Evolutionary conservation across 2,329 filamentous ascomycete species (phyloP), one percentile per base, ranked within the genome.

Genomic region (Podosphaera xanthii): DNA sequence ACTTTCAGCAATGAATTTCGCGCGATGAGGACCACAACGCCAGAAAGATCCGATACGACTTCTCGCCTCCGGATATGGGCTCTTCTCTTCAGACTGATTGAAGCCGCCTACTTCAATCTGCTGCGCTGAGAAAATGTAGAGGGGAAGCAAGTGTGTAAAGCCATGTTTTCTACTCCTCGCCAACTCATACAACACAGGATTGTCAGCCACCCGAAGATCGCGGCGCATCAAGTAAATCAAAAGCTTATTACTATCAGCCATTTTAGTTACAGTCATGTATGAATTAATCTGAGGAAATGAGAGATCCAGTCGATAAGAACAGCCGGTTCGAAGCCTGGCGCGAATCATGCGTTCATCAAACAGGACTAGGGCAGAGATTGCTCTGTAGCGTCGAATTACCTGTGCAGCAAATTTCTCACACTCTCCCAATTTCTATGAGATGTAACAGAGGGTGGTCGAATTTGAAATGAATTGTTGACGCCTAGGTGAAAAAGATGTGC

Each of bases 81-180:
- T 84, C 56, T 73, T 70, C 44, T 64, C 59, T 56, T 71, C 65
- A 9, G 74, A 71, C 53, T 71, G 70, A n/a, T 90, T 71, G 65
- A 91, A 86, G 1, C 87, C 87, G 0, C 83, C 85, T 0, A 86
- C 74, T 67, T 91, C 86, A 31, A 90, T 72, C 64, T 91, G 85
- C 58, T 85, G 75, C 2, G 84, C 77, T 0, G 80, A 75, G 58
- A 89, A 81, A 30, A 87, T 72, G 66, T 82, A 87, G 48, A 88
- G 70, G 6, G 86, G 86, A 0, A 91, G 73, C 1, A 90, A 68
- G 67, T 90, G 84, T 0, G 83, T 86, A 65, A 77, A 81, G 3
- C 73, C 74, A 67, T 80, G 76, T 14, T 58, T 36, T 66, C 62
- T 74, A 64, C 30, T 69, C 63, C 72, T 79, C 60, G 72, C 72